Conservation (phyloP, 768 basidiomycete genomes). For the Pluteus cervinus region DNA sequence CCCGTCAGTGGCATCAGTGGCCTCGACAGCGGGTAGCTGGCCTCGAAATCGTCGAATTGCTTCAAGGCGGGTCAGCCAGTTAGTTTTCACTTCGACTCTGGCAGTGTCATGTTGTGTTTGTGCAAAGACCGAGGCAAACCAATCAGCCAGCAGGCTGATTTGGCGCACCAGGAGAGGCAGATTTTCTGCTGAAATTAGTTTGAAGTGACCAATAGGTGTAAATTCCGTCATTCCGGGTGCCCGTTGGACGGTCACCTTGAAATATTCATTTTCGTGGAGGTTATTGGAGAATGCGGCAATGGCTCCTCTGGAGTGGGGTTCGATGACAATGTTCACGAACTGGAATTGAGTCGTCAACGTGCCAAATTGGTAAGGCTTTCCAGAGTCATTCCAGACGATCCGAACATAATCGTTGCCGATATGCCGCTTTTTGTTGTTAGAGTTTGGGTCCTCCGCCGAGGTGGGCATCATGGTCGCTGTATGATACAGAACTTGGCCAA, state of each 20-base stretch:
- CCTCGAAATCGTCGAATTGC: constrained; percentile 68
- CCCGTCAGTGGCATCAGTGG: constrained; percentile 24
- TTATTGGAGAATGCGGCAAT: constrained; percentile 83
- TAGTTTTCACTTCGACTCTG: constrained; percentile 77
- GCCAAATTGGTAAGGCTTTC: constrained; percentile 83
- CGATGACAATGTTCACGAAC: constrained; percentile 95
- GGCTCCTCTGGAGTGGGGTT: constrained; percentile 82
- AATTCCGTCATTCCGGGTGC: constrained; percentile 92
- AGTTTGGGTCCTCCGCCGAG: constrained; percentile 55
- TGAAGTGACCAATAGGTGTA: constrained; percentile 87
- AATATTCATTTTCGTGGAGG: constrained; percentile 88
- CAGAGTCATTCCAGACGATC: constrained; percentile 97
- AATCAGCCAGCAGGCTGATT: constrained; percentile 80
- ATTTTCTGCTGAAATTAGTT: constrained; percentile 85
- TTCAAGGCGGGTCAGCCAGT: constrained; percentile 80
- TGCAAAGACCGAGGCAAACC: constrained; percentile 83
- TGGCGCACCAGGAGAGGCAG: constrained; percentile 87
- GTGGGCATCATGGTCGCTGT: constrained; percentile 98
- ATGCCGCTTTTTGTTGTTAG: constrained; percentile 86
- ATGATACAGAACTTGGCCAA: constrained; percentile 91
- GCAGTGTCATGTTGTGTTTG: constrained; percentile 66
- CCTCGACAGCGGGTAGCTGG: constrained; percentile 25
- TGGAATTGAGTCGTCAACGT: constrained; percentile 92
- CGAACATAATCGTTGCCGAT: constrained; percentile 97
- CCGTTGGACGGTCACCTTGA: constrained; percentile 88